Percentiles rank a stretch among this genome's conserved stretches.
These are phyloP conservation scores for Podaxis mareebaensis DNA, from an alignment of 768 basidiomycete species.

Conservation along the genomic window DNA sequence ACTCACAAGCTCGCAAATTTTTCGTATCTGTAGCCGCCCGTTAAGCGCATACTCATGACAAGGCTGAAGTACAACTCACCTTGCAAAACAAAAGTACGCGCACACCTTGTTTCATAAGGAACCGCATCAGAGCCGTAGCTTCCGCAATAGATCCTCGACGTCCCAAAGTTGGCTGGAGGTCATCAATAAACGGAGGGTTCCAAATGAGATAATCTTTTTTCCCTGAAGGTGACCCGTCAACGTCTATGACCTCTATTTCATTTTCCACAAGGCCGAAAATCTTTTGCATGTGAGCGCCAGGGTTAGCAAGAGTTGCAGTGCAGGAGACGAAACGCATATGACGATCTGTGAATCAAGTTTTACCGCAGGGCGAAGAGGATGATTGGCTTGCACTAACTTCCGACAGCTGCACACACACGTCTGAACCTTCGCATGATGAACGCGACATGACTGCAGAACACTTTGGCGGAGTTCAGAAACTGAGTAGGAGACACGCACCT, in stretches of 20 bases:
- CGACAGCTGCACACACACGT: constrained; percentile 72
- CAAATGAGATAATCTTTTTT: constrained; percentile 80
- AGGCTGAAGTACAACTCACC: constrained; percentile 33
- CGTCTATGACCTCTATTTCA: constrained; percentile 66
- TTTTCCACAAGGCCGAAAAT: constrained; percentile 68
- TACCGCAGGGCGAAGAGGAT: not conserved
- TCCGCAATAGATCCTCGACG: constrained; percentile 62
- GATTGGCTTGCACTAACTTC: constrained; percentile 51
- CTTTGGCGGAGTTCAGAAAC: not conserved
- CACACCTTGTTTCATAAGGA: constrained; percentile 79
- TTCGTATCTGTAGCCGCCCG: constrained; percentile 58
- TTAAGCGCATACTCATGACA: not conserved
- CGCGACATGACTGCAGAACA: constrained; percentile 66
- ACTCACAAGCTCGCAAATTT: constrained; percentile 77
- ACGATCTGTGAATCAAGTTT: constrained; percentile 42
- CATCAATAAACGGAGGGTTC: constrained; percentile 64
- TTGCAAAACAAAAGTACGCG: constrained; percentile 90
- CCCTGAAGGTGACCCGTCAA: constrained; percentile 84
- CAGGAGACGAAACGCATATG: constrained; percentile 74
- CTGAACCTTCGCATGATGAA: constrained; percentile 76
- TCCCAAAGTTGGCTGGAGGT: constrained; percentile 52
- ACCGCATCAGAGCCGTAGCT: constrained; percentile 71
- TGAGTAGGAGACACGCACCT: constrained; percentile 44
- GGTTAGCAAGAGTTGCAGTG: constrained; percentile 84
- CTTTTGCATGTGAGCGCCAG: constrained; percentile 70